Percentiles rank a stretch among this genome's conserved stretches.
phyloP scores from a whole-genome alignment of 2,329 filamentous ascomycete genomes.

The Fusarium metavorans region DNA sequence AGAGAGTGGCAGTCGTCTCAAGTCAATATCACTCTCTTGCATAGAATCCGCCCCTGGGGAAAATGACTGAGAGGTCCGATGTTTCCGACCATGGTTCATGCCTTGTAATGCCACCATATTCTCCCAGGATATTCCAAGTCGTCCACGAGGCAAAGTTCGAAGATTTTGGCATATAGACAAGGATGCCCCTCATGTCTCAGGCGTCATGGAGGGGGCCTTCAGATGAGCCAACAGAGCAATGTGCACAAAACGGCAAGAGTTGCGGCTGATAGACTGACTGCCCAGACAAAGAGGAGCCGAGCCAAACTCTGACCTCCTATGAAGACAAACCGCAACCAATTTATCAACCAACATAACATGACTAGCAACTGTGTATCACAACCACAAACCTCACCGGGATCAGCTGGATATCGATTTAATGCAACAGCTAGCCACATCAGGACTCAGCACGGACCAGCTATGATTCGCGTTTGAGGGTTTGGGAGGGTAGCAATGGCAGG shows the following conservation, averaged over 20 bases:
- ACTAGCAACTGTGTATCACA: background rate
- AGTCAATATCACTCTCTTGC: conserved; percentile 6
- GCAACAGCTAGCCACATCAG: conserved; percentile 29
- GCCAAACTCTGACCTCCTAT: background rate
- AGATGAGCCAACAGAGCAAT: background rate
- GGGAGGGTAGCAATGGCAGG: background rate
- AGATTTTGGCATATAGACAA: conserved; percentile 3
- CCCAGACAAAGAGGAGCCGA: background rate
- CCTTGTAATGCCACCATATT: background rate
- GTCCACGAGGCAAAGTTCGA: conserved; percentile 10
- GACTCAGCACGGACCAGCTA: conserved; percentile 23
- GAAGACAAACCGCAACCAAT: background rate
- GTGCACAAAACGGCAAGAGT: background rate
- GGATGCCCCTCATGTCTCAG: conserved; percentile 10
- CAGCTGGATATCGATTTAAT: conserved; percentile 1
- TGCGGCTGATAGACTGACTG: background rate
- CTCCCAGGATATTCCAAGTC: conserved; percentile 5
- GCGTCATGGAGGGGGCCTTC: background rate
- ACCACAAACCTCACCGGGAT: background rate
- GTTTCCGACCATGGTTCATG: conserved; percentile 27
- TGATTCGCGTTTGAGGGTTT: conserved; percentile 33
- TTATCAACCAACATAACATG: background rate
- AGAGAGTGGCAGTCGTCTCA: background rate
- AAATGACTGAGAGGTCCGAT: conserved; percentile 10
- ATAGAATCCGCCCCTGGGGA: conserved; percentile 9